These are phyloP conservation scores for Smallanthus sonchifolius DNA, from an alignment of 129 eudicot species.

Conservation along the genomic window DNA sequence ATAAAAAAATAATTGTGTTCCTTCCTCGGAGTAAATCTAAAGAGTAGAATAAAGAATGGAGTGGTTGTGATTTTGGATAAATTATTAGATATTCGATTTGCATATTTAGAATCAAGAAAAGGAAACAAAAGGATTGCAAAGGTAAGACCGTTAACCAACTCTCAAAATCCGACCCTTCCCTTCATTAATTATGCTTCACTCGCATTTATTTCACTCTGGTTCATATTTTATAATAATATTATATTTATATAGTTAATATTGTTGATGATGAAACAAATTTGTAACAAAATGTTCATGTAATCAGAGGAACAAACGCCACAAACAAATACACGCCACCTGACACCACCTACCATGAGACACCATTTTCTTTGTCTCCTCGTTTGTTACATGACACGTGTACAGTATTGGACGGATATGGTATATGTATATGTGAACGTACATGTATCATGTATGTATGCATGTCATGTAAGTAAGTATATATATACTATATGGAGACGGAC, in stretches of 20 bases:
- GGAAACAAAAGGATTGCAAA: background rate
- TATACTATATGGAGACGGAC: background rate
- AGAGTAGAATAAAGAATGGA: background rate
- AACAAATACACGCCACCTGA: background rate
- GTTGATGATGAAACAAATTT: background rate
- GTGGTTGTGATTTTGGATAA: slow-evolving; percentile 17
- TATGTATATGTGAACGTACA: background rate
- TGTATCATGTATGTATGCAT: background rate
- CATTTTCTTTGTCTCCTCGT: background rate
- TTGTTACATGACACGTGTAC: background rate
- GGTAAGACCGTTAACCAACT: background rate
- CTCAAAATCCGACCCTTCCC: slow-evolving; percentile 5
- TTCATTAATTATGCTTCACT: background rate
- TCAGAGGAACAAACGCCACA: too few species aligned
- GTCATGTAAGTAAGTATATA: background rate
- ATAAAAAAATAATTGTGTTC: background rate
- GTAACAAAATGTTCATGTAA: background rate
- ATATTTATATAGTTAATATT: too few species aligned
- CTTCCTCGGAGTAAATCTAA: background rate
- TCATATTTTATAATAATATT: background rate
- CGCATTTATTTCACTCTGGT: background rate
- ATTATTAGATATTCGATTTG: slow-evolving; percentile 4
- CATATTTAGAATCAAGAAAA: background rate
- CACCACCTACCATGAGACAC: background rate
- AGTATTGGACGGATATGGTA: slow-evolving; percentile 7